A percentile compares a stretch with the other conserved stretches of the same genome.
These are phyloP conservation scores for Parietaria judaica DNA, from an alignment of 306 rosid genomes.

Conservation along the genomic window DNA sequence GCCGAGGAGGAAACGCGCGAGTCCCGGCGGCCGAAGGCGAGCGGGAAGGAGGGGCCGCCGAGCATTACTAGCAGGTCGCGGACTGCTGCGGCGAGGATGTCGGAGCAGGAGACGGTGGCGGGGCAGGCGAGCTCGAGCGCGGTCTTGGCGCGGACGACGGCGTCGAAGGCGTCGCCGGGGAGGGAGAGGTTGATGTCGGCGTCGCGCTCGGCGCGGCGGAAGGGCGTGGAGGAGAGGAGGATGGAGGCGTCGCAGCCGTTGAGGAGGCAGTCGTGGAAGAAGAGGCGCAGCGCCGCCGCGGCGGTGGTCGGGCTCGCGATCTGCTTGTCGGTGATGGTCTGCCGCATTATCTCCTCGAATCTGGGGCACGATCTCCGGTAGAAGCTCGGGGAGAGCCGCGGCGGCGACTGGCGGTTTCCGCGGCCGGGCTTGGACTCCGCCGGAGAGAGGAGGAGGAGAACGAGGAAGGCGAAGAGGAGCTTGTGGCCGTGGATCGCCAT, in stretches of 20 bases:
- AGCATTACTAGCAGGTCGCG: constrained; percentile 43
- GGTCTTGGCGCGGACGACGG: constrained; percentile 36
- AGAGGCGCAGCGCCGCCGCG: constrained; percentile 35
- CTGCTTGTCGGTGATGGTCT: constrained; percentile 37
- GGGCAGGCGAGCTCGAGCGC: constrained; percentile 47
- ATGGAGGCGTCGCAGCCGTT: constrained; percentile 40
- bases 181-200: constrained; percentile 46
- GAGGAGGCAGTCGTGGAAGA: constrained; percentile 39
- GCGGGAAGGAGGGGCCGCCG: constrained; percentile 36
- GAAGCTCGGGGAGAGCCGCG: constrained; percentile 14
- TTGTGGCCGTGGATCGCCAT: background rate
- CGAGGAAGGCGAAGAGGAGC: background rate
- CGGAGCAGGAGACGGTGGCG: constrained; percentile 37
- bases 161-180: constrained; percentile 46
- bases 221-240: constrained; percentile 33
- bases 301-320: constrained; percentile 41
- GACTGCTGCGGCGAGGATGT: constrained; percentile 38
- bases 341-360: constrained; percentile 30
- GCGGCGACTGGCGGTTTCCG: background rate
- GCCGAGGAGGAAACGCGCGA: constrained; percentile 33
- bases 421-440: constrained; percentile 10
- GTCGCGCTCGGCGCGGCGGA: constrained; percentile 43
- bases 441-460: constrained; percentile 5
- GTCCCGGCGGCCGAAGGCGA: constrained; percentile 31
- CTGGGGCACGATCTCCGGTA: constrained; percentile 27